Conservation (phyloP, 148 eudicot species). For the Chenopodium album region DNA sequence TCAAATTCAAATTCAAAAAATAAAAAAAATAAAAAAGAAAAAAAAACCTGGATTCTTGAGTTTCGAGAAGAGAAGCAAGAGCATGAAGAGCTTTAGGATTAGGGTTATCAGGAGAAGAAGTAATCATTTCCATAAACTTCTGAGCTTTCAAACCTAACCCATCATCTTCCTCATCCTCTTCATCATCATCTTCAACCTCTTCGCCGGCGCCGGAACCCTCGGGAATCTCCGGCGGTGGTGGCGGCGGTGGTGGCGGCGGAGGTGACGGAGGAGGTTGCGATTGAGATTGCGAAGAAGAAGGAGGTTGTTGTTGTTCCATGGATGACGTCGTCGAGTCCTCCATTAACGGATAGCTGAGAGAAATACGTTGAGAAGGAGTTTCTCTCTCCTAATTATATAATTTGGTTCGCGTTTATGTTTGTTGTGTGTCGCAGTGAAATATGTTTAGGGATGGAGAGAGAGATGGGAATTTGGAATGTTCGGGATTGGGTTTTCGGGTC, state of each 20-base stretch:
- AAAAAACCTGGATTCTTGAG: conserved; percentile 71
- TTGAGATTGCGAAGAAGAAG: not conserved
- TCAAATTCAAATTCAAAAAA: not conserved
- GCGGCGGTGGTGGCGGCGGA: not conserved
- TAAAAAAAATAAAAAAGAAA: not conserved
- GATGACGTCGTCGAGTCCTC: not conserved
- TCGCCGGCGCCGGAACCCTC: conserved; percentile 20
- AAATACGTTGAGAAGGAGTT: not conserved
- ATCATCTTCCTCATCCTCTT: conserved; percentile 50
- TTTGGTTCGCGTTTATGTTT: no score
- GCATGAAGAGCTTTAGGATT: conserved; percentile 71
- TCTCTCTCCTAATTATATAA: not conserved
- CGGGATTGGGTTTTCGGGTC: conserved; percentile 2
- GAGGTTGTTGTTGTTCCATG: not conserved
- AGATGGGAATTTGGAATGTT: conserved; percentile 5
- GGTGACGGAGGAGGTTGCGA: not conserved
- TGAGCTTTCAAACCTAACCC: conserved; percentile 56
- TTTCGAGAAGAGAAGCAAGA: conserved; percentile 76
- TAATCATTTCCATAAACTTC: conserved; percentile 71
- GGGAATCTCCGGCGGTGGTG: conserved; percentile 1
- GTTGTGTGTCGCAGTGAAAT: not conserved
- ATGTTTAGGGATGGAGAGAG: conserved; percentile 24
- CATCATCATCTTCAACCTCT: conserved; percentile 39
- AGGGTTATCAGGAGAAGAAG: conserved; percentile 70
- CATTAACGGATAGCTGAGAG: conserved; percentile 4